Evolutionary conservation across 2,329 filamentous ascomycete species (phyloP), one percentile per base, ranked within the genome.

Genomic region (Aureobasidium zeae): DNA sequence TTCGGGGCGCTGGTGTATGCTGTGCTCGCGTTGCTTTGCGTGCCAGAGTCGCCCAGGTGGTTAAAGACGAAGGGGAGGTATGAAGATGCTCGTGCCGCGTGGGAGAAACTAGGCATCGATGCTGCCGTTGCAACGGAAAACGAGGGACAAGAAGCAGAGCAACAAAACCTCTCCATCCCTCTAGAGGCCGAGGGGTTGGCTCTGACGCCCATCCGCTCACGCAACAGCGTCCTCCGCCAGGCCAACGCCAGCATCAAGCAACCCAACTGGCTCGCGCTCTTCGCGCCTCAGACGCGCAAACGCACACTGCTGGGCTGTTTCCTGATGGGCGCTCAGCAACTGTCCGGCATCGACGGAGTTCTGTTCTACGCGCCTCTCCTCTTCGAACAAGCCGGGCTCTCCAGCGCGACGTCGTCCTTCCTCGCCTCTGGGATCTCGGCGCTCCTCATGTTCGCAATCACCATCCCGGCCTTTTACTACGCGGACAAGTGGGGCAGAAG

Each of bases 1-100:
- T 39, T 55, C 5, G 48, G 72, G 2, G 62, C 68, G 0, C 56
- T 66, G 7, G 34, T 60, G 0, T 63, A 74, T 5, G 61, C 64
- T 0, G 51, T 53, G 15, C 55, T 55, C 3, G 65, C 67, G 12
- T 38, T 69, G 2, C 34, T 69, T 1, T 56, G 66, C 16, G 57
- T 79, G 0, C 70, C 73, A 0, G 67, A 71, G n/a, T 76, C 72
- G 2, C 76, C 76, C 0, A 64, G 75, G n/a, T 80, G 76, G 76
- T 57, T 79, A 13, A 65, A 68, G 5, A 52, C 66, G 3, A 62
- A 67, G n/a, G 70, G 71, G 2, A 57, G 64, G 5, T 58, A 63
- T 17, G 59, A 58, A 0, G 69, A 75, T 29, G 74, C 76, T 0
- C 50, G 61, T 24, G 51, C 49, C 1, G 59, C 63, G 4, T 59